A percentile compares a stretch with the other conserved stretches of the same genome.
These are phyloP conservation scores for Colletotrichum sp. DNA, from an alignment of 2,329 filamentous ascomycete species.

Conservation along the genomic window DNA sequence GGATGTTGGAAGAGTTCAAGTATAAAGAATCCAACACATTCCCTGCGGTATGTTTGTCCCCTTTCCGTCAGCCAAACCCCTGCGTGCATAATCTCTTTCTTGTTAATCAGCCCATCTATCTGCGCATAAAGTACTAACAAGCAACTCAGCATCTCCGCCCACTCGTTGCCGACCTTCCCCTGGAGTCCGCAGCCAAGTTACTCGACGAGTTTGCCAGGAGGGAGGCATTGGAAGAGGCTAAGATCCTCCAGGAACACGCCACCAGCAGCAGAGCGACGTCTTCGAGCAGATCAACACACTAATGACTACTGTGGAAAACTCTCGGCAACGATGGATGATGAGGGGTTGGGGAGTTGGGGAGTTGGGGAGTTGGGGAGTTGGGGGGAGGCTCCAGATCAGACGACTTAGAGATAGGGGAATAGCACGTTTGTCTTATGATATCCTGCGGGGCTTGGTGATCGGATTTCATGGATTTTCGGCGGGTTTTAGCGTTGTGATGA, in stretches of 20 bases:
- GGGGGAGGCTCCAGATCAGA: background rate
- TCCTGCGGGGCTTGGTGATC: background rate
- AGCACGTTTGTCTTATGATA: background rate
- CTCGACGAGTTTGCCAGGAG: conserved; percentile 24
- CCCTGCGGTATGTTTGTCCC: conserved; percentile 21
- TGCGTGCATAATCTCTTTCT: background rate
- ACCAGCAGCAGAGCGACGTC: conserved; percentile 18
- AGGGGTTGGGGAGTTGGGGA: background rate
- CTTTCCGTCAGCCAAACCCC: background rate
- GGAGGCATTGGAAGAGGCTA: conserved; percentile 21
- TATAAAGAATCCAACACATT: conserved; percentile 34
- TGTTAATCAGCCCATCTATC: background rate
- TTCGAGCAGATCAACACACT: conserved; percentile 17
- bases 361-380: background rate
- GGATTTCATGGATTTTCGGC: background rate
- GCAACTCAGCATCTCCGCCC: conserved; percentile 15
- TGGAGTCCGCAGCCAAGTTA: conserved; percentile 24
- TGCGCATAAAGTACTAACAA: background rate
- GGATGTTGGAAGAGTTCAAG: conserved; percentile 38
- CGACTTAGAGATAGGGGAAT: background rate
- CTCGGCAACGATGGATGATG: background rate
- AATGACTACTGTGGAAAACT: background rate
- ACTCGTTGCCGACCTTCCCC: conserved; percentile 25
- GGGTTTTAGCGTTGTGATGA: conserved; percentile 11
- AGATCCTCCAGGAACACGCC: conserved; percentile 19